Percentiles rank a stretch among this genome's conserved stretches.
Evolutionary conservation across 2,329 filamentous ascomycete species (phyloP).

Genomic region (Claviceps spartinae): DNA sequence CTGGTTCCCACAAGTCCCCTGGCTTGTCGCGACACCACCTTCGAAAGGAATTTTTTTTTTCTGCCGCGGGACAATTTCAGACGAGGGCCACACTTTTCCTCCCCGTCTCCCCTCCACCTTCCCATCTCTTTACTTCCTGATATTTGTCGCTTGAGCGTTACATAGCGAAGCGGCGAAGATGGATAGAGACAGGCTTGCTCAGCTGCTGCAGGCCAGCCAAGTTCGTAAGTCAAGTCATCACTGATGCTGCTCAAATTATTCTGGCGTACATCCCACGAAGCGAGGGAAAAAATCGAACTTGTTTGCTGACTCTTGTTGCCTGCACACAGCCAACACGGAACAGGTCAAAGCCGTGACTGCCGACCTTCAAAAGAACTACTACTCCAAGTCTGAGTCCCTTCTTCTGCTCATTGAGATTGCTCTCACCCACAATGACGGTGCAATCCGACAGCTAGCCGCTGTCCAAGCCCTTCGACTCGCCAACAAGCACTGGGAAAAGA

Average conservation of each 20-base stretch:
- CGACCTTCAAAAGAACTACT: conserved; percentile 86
- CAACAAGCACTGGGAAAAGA: conserved; percentile 69
- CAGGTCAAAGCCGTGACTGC: conserved; percentile 82
- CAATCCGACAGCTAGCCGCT: conserved; percentile 77
- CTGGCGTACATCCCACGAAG: background rate
- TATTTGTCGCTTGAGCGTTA: conserved; percentile 6
- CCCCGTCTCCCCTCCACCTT: conserved; percentile 1
- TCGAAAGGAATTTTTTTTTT: conserved; percentile 8
- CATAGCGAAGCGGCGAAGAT: conserved; percentile 14
- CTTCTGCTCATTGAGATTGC: conserved; percentile 79
- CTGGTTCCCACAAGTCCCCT: background rate
- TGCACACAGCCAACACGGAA: conserved; percentile 62
- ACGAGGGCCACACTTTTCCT: conserved; percentile 5
- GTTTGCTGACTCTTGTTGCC: conserved; percentile 20
- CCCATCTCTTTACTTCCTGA: conserved; percentile 1
- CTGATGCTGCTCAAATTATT: conserved; percentile 4
- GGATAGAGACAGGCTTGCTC: conserved; percentile 59
- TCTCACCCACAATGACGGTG: conserved; percentile 58
- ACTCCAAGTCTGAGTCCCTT: conserved; percentile 71
- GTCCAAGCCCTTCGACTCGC: conserved; percentile 80
- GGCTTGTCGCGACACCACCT: conserved; percentile 2
- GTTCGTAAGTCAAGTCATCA: conserved; percentile 50
- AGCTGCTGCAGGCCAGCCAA: conserved; percentile 77
- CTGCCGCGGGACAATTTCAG: conserved; percentile 6
- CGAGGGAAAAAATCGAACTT: background rate